phyloP scores from a whole-genome alignment of 2,329 filamentous ascomycete genomes.

The Aspergillus luchuensis region DNA sequence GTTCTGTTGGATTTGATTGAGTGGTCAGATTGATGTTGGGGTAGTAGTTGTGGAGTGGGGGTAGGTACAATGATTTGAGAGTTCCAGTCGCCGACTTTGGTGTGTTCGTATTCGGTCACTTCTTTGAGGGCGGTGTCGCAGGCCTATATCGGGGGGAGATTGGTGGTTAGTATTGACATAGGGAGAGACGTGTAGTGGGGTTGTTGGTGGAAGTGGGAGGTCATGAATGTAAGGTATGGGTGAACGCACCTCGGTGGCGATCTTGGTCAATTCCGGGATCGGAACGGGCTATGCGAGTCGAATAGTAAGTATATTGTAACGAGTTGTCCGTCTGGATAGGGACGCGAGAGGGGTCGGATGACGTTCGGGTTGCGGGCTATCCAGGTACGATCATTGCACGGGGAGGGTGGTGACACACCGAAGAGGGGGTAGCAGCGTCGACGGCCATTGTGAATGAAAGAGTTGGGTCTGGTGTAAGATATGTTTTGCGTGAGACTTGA shows the following conservation, averaged over 20 bases:
- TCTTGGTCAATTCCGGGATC: conserved; percentile 76
- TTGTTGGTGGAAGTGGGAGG: not conserved
- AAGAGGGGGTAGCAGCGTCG: conserved; percentile 29
- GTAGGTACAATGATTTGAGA: conserved; percentile 80
- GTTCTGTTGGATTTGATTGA: conserved; percentile 31
- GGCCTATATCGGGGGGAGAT: conserved; percentile 57
- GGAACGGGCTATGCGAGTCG: conserved; percentile 65
- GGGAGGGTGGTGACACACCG: conserved; percentile 27
- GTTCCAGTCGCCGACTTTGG: conserved; percentile 86
- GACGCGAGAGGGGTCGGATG: conserved; percentile 3
- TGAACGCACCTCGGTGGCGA: conserved; percentile 73
- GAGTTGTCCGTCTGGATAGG: not conserved
- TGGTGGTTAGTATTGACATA: not conserved
- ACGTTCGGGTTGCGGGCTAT: conserved; percentile 8
- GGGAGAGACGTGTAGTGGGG: not conserved
- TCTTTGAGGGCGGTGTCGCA: conserved; percentile 75
- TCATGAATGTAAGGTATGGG: not conserved
- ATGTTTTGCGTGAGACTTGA: not conserved
- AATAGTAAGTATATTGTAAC: conserved; percentile 4
- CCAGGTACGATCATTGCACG: not conserved
- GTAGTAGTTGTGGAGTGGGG: not conserved
- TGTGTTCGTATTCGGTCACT: conserved; percentile 82
- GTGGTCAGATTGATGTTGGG: not conserved
- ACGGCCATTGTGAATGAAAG: conserved; percentile 34
- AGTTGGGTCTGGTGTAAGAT: not conserved